Base-by-base conservation (phyloP, 169 alveolate species). In the Eimeria falciformis region DNA sequence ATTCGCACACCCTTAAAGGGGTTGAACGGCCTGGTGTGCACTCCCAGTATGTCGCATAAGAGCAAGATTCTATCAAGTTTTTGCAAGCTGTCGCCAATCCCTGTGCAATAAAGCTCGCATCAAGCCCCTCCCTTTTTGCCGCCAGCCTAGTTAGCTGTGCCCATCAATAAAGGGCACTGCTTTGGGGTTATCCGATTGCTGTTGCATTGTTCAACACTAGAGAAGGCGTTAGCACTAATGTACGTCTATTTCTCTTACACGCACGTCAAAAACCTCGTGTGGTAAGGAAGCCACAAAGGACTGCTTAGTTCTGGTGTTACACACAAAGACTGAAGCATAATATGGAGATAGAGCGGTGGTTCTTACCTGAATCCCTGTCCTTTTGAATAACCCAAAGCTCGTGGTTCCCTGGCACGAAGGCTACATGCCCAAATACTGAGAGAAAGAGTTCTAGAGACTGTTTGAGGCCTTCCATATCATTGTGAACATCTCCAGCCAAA, bases 401-500 rank as follows among this genome's bases (percentile, higher is more conserved):
- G 78, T 81, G 90, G 37, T 81, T 81, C 37, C 90, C 90, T 9
- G 90, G 90, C 37, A 81, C 90, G 40, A 81, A 81, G 73, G 90
- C 75, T 37, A 81, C 90, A 18, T 81, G 90, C 37, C 90, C 90
- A 21, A 81, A 81, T 9, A 81, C 90, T 55, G 90, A 81, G 90
- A 75, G 21, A 43, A 81, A 81, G 27, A 81, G 90, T 12, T 81
- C 46, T 14, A 81, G 77, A 43, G 90, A 81, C 6, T 53, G 77
- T 81, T 81, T 81, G 58, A 81, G 68, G 25, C 90, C 90, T 14
- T 81, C 90, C 68, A 81, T 3, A 25, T 81, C 90, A 43, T 81
- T 53, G 75, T 81, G 90, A n/a, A 81, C 90, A 40, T 81, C 90
- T 14, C 90, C 90, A 2, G 90, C 90, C 11, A 81, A 68, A 18